A percentile compares a stretch with the other conserved stretches of the same genome.
These are phyloP conservation scores for Alternaria viburni DNA, from an alignment of 2,329 filamentous ascomycete species.

Conservation along the genomic window DNA sequence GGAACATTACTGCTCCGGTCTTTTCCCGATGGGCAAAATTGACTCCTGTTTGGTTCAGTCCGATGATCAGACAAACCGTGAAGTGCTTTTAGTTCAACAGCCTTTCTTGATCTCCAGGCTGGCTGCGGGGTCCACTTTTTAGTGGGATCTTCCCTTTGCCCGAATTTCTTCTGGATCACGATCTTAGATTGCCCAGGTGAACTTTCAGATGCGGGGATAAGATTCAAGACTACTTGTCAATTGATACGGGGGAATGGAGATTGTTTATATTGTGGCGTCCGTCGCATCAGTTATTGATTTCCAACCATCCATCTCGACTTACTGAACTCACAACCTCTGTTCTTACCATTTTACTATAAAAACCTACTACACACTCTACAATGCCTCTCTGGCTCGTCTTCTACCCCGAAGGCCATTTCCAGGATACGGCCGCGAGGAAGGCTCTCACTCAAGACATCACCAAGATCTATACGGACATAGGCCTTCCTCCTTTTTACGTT, in stretches of 20 bases:
- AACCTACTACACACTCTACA: not conserved
- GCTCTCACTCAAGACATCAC: slow-evolving; percentile 47
- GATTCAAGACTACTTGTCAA: not conserved
- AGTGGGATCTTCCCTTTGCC: no score
- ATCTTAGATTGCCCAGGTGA: no score
- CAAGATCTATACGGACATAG: slow-evolving; percentile 45
- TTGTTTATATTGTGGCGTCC: not conserved
- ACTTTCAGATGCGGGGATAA: no score
- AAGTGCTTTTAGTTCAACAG: not conserved
- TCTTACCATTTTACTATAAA: not conserved
- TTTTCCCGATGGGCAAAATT: not conserved
- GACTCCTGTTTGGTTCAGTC: not conserved
- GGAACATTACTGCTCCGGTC: not conserved
- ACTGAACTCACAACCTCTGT: not conserved
- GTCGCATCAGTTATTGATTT: not conserved
- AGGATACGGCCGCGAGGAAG: slow-evolving; percentile 34
- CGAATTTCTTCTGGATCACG: no score
- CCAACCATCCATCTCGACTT: not conserved
- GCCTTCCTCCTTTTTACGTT: slow-evolving; percentile 53
- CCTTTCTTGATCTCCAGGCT: not conserved
- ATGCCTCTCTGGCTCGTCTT: slow-evolving; percentile 54
- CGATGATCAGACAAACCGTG: no score
- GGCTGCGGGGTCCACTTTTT: no score
- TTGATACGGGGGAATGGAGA: not conserved
- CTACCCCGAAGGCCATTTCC: slow-evolving; percentile 46